These are phyloP conservation scores for Alloteropsis semialata DNA, from an alignment of 176 grass and related monocot species.

Conservation along the genomic window DNA sequence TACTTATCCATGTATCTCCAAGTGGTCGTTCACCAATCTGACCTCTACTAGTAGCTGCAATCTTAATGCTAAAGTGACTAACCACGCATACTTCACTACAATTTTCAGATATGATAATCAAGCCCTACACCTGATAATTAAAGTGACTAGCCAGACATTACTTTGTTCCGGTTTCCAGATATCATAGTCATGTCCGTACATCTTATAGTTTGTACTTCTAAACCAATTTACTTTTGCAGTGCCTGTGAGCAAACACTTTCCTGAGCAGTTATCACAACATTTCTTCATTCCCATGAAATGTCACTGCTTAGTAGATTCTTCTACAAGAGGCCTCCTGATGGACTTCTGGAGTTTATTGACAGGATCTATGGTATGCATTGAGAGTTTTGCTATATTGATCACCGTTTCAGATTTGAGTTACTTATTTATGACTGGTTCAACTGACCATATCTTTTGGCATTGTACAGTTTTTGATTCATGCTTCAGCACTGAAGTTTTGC, in stretches of 20 bases:
- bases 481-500: conserved; percentile 94
- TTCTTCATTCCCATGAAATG: conserved; percentile 62
- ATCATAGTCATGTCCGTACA: not conserved
- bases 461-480: conserved; percentile 97
- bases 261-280: conserved; percentile 16
- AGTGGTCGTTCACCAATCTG: not conserved
- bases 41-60: not conserved
- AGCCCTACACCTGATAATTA: not conserved
- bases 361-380: conserved; percentile 75
- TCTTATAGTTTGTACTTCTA: conserved; percentile 9
- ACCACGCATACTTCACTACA: not conserved
- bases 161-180: not conserved
- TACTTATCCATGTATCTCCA: too few relatives aligned
- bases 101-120: conserved; percentile 3
- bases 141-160: not conserved
- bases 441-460: conserved; percentile 33
- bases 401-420: not conserved
- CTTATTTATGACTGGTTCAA: conserved; percentile 1
- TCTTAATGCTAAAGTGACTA: not conserved
- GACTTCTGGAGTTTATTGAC: conserved; percentile 89
- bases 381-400: not conserved
- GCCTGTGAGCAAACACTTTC: not conserved
- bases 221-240: conserved; percentile 20
- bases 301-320: conserved; percentile 99
- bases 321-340: conserved; percentile 96